Percentiles rank a stretch among this genome's conserved stretches.
These are phyloP conservation scores for Sisymbrium irio DNA, from an alignment of 345 rosid genomes.

Conservation along the genomic window DNA sequence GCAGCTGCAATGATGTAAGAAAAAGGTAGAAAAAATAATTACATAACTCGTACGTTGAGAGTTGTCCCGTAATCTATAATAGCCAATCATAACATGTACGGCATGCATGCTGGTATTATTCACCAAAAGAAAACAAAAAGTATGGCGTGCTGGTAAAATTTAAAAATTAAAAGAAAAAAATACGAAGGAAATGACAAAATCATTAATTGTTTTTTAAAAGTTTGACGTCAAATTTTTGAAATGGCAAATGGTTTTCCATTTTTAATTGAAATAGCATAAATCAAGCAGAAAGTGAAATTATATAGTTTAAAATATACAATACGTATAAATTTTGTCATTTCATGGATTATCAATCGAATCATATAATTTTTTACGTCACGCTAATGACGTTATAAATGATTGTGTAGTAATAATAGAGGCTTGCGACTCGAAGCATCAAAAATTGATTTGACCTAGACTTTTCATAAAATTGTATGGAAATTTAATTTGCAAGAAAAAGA, in stretches of 20 bases:
- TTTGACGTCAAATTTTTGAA: too few species aligned
- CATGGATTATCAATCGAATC: background rate
- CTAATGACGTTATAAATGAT: background rate
- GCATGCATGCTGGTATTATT: too few species aligned
- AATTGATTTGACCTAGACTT: background rate
- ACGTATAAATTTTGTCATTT: background rate
- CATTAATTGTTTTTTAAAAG: too few species aligned
- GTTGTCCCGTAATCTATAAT: background rate
- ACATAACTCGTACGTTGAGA: background rate
- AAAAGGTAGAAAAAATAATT: background rate
- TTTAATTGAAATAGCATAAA: background rate
- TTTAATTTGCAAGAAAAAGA: background rate
- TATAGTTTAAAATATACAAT: background rate
- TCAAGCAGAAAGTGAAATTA: background rate
- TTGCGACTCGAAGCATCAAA: background rate
- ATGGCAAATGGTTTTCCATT: too few species aligned
- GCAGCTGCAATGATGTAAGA: constrained; percentile 43
- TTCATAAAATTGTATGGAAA: background rate
- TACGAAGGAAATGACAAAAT: background rate
- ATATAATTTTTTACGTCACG: background rate
- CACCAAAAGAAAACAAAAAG: too few species aligned
- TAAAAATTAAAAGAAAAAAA: background rate
- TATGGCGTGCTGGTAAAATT: background rate
- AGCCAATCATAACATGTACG: background rate
- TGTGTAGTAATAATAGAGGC: constrained; percentile 1